Conservation (phyloP, 768 basidiomycete species). For the Tephrocybe sp. region DNA sequence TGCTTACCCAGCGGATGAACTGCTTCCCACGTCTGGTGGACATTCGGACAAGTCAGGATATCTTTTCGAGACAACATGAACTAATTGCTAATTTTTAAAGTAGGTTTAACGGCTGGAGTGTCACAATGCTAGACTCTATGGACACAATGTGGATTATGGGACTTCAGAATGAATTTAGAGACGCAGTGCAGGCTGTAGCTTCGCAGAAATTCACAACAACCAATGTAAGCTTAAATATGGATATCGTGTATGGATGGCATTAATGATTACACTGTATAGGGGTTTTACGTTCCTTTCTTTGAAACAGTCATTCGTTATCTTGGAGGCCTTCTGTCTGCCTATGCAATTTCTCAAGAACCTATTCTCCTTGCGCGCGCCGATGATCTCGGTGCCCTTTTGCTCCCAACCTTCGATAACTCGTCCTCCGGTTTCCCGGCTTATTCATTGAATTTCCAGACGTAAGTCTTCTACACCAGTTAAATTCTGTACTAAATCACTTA, state of each 20-base stretch:
- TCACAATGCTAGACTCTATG: conserved; percentile 72
- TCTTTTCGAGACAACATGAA: neutral
- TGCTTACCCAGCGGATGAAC: conserved; percentile 54
- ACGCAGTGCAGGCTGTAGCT: conserved; percentile 49
- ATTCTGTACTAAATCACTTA: neutral
- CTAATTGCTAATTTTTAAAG: neutral
- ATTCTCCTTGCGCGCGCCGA: conserved; percentile 62
- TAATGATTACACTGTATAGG: conserved; percentile 16
- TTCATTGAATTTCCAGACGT: conserved; percentile 56
- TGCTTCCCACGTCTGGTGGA: conserved; percentile 40
- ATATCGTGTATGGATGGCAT: neutral
- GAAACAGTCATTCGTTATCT: conserved; percentile 78
- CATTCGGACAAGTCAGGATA: conserved; percentile 47
- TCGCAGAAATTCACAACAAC: conserved; percentile 37
- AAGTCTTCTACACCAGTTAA: conserved; percentile 9
- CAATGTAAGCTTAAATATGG: conserved; percentile 23
- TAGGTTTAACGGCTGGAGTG: conserved; percentile 45
- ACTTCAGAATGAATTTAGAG: conserved; percentile 62
- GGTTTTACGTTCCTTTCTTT: conserved; percentile 49
- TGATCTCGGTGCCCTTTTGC: conserved; percentile 59
- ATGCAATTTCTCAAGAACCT: conserved; percentile 65
- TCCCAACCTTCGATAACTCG: conserved; percentile 61
- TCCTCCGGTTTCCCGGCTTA: conserved; percentile 61
- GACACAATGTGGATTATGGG: conserved; percentile 84
- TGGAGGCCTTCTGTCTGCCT: conserved; percentile 74